Evolutionary conservation across 306 rosid genomes (phyloP).

Genomic region (Aeschynomene evenia): DNA sequence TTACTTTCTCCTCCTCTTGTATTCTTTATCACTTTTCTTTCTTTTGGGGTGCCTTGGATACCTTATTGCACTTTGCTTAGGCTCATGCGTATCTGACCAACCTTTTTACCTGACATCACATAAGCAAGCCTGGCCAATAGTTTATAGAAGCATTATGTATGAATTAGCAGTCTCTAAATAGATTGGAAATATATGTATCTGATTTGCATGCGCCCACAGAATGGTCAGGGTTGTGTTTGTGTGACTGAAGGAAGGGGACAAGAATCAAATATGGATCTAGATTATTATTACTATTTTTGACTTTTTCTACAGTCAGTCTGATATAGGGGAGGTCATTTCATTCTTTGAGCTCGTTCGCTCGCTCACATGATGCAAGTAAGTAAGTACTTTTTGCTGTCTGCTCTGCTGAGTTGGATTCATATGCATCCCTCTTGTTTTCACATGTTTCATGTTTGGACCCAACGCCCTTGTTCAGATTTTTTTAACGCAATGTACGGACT

Average conservation of each 20-base stretch:
- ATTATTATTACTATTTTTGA: background rate
- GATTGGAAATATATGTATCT: background rate
- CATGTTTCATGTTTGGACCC: constrained; percentile 2
- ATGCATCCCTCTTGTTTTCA: constrained; percentile 7
- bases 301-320: background rate
- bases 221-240: background rate
- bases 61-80: no score
- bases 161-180: background rate
- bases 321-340: background rate
- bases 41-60: no score
- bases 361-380: constrained; percentile 24
- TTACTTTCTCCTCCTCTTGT: background rate
- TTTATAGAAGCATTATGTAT: background rate
- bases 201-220: background rate
- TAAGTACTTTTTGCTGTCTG: background rate
- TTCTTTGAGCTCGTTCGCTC: background rate
- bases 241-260: constrained; percentile 16
- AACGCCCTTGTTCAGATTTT: background rate
- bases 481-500: background rate
- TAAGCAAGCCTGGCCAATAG: no score
- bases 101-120: background rate
- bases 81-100: background rate
- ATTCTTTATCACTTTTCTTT: no score
- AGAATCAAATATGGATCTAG: background rate
- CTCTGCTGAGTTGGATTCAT: constrained; percentile 23